Conservation (phyloP, 2,329 filamentous ascomycete species). For the Fulvia fulva region DNA sequence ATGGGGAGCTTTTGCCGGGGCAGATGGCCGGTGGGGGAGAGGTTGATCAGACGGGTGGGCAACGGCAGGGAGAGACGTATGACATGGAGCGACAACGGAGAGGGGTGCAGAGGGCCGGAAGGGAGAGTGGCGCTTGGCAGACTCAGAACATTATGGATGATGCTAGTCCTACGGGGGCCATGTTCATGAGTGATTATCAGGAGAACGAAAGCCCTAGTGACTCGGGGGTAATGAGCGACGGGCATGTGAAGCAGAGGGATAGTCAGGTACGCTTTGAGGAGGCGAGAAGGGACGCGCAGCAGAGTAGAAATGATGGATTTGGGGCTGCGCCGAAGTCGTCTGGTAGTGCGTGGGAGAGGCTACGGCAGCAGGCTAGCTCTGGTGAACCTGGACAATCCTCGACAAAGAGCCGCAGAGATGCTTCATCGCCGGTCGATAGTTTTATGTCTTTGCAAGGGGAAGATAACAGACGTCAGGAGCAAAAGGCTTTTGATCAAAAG, state of each 20-base stretch:
- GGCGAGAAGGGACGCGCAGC: slow-evolving; percentile 2
- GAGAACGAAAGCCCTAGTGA: slow-evolving; percentile 23
- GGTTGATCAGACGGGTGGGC: slow-evolving; percentile 19
- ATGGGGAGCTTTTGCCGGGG: slow-evolving; percentile 3
- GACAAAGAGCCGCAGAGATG: slow-evolving; percentile 23
- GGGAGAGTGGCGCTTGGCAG: slow-evolving; percentile 2
- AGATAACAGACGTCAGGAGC: slow-evolving; percentile 44
- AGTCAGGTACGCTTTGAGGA: slow-evolving; percentile 3
- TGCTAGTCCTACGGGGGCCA: slow-evolving; percentile 38
- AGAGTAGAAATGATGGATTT: not conserved
- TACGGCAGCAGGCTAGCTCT: slow-evolving; percentile 34
- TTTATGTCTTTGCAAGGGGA: slow-evolving; percentile 44
- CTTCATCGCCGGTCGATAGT: slow-evolving; percentile 38
- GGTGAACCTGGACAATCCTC: slow-evolving; percentile 19
- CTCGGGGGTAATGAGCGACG: slow-evolving; percentile 31
- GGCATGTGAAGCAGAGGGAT: slow-evolving; percentile 21
- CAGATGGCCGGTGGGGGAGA: slow-evolving; percentile 14
- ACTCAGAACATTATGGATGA: slow-evolving; percentile 31
- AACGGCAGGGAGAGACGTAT: slow-evolving; percentile 25
- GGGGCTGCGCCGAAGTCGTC: slow-evolving; percentile 2
- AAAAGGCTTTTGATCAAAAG: slow-evolving; percentile 48
- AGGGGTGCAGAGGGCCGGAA: slow-evolving; percentile 18
- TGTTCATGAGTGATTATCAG: slow-evolving; percentile 30
- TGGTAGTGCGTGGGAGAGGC: slow-evolving; percentile 44
- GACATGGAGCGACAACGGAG: slow-evolving; percentile 31